Conservation (phyloP, 139 green algal genomes). For the Micromonas commoda region DNA sequence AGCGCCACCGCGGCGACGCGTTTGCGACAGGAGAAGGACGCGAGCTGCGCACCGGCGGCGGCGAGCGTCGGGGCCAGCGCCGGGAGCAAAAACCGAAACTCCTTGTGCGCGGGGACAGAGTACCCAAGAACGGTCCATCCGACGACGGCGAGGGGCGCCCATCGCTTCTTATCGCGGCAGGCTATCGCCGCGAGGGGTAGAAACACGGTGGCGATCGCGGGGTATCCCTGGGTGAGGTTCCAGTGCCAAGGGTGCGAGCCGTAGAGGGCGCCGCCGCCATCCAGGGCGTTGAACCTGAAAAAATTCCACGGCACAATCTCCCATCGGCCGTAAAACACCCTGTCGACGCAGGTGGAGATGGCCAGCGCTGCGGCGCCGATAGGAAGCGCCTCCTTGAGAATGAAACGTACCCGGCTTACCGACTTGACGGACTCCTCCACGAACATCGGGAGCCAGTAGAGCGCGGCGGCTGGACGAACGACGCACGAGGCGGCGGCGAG, state of each 20-base stretch:
- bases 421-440: not conserved
- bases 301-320: constrained; percentile 25
- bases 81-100: constrained; percentile 17
- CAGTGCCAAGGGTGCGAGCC: constrained; percentile 29
- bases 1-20: not conserved
- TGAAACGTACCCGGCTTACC: no score
- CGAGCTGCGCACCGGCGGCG: not conserved
- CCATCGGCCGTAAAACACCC: constrained; percentile 22
- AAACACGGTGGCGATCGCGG: not conserved
- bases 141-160: not conserved
- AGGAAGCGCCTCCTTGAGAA: constrained; percentile 1
- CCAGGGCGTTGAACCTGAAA: constrained; percentile 32
- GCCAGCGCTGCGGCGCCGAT: not conserved
- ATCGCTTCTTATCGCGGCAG: not conserved
- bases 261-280: constrained; percentile 1
- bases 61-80: not conserved
- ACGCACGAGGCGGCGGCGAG: constrained; percentile 34
- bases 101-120: constrained; percentile 1
- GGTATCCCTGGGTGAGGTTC: constrained; percentile 28
- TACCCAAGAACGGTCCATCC: not conserved
- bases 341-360: constrained; percentile 3
- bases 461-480: constrained; percentile 34
- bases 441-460: constrained; percentile 28
- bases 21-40: not conserved
- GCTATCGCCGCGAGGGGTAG: not conserved